Conservation (phyloP, 2,329 filamentous ascomycete genomes). For the Colletotrichum spinosum region DNA sequence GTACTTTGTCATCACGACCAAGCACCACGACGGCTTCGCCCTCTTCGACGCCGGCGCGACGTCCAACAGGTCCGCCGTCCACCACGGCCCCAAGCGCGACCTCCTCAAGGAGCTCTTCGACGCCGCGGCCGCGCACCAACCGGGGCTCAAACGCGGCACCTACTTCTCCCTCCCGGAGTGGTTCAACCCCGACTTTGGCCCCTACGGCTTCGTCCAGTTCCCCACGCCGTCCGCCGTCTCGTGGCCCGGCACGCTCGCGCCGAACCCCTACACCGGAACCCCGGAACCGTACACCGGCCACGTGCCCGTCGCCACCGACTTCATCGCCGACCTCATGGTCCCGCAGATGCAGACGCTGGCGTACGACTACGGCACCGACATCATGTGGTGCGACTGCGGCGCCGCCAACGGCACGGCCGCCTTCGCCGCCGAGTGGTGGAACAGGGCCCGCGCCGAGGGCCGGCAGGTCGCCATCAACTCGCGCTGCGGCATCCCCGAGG, state of each 20-base stretch:
- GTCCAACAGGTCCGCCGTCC: conserved; percentile 53
- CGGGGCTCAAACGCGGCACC: conserved; percentile 49
- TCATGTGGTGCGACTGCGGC: conserved; percentile 63
- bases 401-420: conserved; percentile 54
- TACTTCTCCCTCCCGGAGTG: conserved; percentile 63
- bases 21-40: conserved; percentile 61
- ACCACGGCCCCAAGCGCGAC: conserved; percentile 48
- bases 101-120: conserved; percentile 55
- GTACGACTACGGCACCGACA: conserved; percentile 55
- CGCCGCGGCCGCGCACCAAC: conserved; percentile 24
- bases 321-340: conserved; percentile 55
- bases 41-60: conserved; percentile 54
- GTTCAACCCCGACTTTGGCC: conserved; percentile 59
- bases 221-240: conserved; percentile 48
- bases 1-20: conserved; percentile 60
- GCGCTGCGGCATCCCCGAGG: conserved; percentile 61
- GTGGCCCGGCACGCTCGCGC: conserved; percentile 41
- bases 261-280: conserved; percentile 56
- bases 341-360: conserved; percentile 60
- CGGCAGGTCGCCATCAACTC: conserved; percentile 67
- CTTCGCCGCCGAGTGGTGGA: conserved; percentile 57
- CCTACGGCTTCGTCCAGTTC: conserved; percentile 55
- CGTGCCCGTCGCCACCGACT: conserved; percentile 53
- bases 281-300: conserved; percentile 56
- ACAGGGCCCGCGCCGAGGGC: conserved; percentile 49